A percentile compares a stretch with the other conserved stretches of the same genome.
Conservation (phyloP, 257 asterid genomes). For the Solanum paucissectum region DNA sequence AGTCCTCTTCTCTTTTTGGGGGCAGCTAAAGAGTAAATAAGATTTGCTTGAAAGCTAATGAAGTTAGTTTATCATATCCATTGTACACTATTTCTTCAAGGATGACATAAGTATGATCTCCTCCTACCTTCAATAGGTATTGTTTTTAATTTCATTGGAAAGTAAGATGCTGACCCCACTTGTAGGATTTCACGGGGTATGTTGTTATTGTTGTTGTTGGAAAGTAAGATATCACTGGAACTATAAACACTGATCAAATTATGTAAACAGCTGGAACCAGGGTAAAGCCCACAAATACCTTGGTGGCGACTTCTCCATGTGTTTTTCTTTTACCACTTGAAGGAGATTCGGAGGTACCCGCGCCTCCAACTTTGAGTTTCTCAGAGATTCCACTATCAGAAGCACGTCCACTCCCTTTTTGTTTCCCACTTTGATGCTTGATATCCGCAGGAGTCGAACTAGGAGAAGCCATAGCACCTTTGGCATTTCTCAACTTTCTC, state of each 20-base stretch:
- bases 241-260: not conserved
- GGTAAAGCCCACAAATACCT: constrained; percentile 35
- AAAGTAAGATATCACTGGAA: not conserved
- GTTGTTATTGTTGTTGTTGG: not conserved
- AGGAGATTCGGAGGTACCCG: constrained; percentile 16
- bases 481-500: constrained; percentile 24
- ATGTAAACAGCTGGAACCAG: not conserved
- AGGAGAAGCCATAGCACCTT: constrained; percentile 18
- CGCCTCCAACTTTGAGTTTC: constrained; percentile 14
- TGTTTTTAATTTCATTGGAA: not conserved
- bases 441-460: constrained; percentile 14
- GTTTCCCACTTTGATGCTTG: constrained; percentile 15
- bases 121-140: not conserved
- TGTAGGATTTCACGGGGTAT: not conserved
- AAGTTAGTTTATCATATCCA: not conserved
- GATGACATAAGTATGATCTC: not conserved
- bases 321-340: constrained; percentile 35
- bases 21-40: not conserved
- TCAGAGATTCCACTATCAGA: constrained; percentile 11
- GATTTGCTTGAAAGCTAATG: not conserved
- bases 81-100: not conserved
- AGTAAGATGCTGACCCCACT: not conserved
- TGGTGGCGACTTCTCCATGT: constrained; percentile 51
- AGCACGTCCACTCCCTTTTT: constrained; percentile 8
- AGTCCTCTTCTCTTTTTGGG: not conserved